Percentiles rank a stretch among this genome's conserved stretches.
phyloP scores from a whole-genome alignment of 1,284 basidiomycete species.

The Porodaedalea pini region DNA sequence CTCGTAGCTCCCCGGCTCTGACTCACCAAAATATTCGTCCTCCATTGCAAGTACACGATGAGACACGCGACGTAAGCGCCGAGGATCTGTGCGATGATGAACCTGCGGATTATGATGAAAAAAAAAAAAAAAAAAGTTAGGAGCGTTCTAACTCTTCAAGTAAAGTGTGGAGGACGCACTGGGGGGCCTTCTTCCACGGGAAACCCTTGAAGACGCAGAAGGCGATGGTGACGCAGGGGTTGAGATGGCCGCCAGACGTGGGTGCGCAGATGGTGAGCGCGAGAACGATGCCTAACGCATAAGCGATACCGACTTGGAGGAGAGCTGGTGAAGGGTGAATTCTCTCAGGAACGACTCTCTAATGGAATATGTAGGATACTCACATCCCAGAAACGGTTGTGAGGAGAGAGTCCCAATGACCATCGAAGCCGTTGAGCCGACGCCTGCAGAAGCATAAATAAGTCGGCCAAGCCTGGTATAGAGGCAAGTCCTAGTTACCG shows the following conservation, averaged over 20 bases:
- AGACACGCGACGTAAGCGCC: constrained; percentile 61
- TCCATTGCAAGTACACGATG: constrained; percentile 60
- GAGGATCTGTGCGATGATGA: constrained; percentile 59
- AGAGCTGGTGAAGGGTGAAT: constrained; percentile 40
- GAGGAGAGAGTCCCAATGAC: constrained; percentile 48
- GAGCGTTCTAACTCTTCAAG: background rate
- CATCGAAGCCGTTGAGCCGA: constrained; percentile 55
- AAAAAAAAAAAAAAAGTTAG: constrained; percentile 1
- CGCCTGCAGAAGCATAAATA: constrained; percentile 37
- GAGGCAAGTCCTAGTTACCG: constrained; percentile 33
- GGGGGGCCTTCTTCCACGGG: constrained; percentile 48
- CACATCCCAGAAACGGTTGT: constrained; percentile 47
- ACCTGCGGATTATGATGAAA: constrained; percentile 36
- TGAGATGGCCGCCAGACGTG: constrained; percentile 65
- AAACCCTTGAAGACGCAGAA: constrained; percentile 53
- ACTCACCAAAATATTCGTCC: constrained; percentile 42
- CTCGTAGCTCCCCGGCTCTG: no score
- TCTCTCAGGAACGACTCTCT: no score
- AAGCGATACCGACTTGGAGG: constrained; percentile 60
- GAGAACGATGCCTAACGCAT: constrained; percentile 59
- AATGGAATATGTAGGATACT: constrained; percentile 31
- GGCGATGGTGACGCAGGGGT: constrained; percentile 56
- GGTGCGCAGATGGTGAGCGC: constrained; percentile 50
- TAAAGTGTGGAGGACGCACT: constrained; percentile 35
- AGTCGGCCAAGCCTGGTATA: background rate